Percentiles rank a stretch among this genome's conserved stretches.
phyloP scores from a whole-genome alignment of 1,284 basidiomycete species.

The Cryptococcus sp. region DNA sequence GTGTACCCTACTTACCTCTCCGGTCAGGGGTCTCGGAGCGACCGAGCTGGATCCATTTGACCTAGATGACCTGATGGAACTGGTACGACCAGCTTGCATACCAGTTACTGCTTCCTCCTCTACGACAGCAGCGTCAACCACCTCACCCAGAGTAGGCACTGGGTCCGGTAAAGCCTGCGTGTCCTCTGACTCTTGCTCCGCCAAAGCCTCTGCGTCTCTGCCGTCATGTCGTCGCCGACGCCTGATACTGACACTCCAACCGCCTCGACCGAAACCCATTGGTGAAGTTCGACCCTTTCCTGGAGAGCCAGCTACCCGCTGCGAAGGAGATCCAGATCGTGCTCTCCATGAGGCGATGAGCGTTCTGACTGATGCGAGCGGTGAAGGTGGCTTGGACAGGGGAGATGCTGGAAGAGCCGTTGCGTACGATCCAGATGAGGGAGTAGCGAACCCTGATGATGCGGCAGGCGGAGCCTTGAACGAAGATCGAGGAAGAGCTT shows the following conservation, averaged over 20 bases:
- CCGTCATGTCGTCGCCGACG: conserved; percentile 56
- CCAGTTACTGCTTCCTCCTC: background rate
- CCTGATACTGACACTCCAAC: conserved; percentile 62
- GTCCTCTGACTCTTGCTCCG: conserved; percentile 13
- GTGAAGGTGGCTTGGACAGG: conserved; percentile 29
- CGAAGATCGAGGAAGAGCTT: background rate
- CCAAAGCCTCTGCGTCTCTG: conserved; percentile 46
- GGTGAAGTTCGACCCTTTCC: conserved; percentile 25
- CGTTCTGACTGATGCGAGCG: conserved; percentile 58
- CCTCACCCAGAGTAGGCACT: background rate
- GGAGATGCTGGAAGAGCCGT: conserved; percentile 4
- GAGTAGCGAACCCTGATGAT: background rate
- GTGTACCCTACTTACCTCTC: conserved; percentile 52
- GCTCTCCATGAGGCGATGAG: conserved; percentile 66
- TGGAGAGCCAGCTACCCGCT: conserved; percentile 59
- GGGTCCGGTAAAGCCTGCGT: background rate
- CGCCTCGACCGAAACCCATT: conserved; percentile 25
- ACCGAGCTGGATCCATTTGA: background rate
- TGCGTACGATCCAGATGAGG: conserved; percentile 4
- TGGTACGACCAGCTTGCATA: background rate
- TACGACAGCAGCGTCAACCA: background rate
- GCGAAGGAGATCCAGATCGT: conserved; percentile 19
- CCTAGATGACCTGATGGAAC: background rate
- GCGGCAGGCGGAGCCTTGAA: background rate
- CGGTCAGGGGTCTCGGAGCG: conserved; percentile 10